A percentile compares a stretch with the other conserved stretches of the same genome.
Evolutionary conservation across 2,329 filamentous ascomycete species (phyloP).

Genomic region (Didymella pomorum): DNA sequence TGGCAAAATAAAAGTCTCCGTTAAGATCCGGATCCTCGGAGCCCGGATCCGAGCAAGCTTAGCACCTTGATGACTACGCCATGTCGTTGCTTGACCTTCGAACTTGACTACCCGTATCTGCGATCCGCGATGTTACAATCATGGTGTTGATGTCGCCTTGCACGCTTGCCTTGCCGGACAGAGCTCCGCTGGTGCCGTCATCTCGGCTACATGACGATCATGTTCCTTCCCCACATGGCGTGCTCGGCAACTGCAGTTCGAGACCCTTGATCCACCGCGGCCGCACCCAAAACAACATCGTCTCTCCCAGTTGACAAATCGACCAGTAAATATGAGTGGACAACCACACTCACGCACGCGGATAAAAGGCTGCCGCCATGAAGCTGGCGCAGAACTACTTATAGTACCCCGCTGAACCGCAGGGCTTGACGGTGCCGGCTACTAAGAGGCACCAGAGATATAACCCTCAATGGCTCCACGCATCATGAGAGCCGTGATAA

Average conservation of each 20-base stretch:
- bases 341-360: background rate
- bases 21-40: too few species aligned
- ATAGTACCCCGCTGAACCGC: background rate
- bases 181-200: background rate
- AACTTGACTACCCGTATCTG: too few species aligned
- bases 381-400: background rate
- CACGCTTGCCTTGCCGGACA: background rate
- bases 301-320: slow-evolving; percentile 4
- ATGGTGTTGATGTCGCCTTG: background rate
- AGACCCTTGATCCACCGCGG: background rate
- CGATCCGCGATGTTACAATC: background rate
- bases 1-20: background rate
- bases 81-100: too few species aligned
- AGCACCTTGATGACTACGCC: too few species aligned
- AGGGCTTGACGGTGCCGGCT: background rate
- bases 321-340: background rate
- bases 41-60: too few species aligned
- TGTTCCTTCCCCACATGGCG: slow-evolving; percentile 10
- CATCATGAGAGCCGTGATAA: background rate
- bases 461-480: background rate
- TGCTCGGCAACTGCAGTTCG: background rate
- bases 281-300: background rate
- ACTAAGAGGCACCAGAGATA: background rate
- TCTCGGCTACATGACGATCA: slow-evolving; percentile 6
- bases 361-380: background rate